Base-by-base conservation (phyloP, 2,329 filamentous ascomycete species). In the Elsinoe ampelina region DNA sequence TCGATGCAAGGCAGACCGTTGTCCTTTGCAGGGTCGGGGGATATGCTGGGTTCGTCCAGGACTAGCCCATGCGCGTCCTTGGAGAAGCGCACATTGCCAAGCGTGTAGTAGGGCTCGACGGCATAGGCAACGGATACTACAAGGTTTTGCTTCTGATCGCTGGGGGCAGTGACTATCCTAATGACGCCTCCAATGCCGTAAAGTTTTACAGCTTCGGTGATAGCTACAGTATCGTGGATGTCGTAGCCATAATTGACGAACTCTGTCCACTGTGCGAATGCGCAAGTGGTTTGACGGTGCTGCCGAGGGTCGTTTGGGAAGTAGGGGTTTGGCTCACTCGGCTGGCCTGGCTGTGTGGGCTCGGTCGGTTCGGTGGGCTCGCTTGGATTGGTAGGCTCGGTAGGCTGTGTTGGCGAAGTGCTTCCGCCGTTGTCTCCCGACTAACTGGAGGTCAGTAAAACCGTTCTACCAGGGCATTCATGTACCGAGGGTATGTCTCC, bases 221-320 rank as follows among this genome's bases (percentile, higher is more conserved):
- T 7, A 11, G 11, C 17, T 8, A 56, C 12, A 15, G 15, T 26
- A 12, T 56, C 54, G 19, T 13, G 20, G n/a, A 19, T 22, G n/a
- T 56, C 32, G 41, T 45, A 45, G 17, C 20, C 20, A n/a, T 45
- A 32, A 10, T 13, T 42, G 13, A 48, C n/a, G 30, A 35, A 56
- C 1, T 38, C n/a, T 7, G 54, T 56, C 54, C 54, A 56, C 26
- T 47, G 4, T 4, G 54, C 39, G 22, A 7, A 32, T 22, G 26
- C 20, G 19, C 54, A 56, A 38, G 42, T 35, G 17, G 38, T 56
- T 10, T 45, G 22, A 11, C 54, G 54, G 30, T 56, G 54, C 19
- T 45, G 39, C 6, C 17, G 3, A 32, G 54, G 54, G 13, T 56
- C 36, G 42, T n/a, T 26, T 6, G 54, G 54, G 17, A 35, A 45